These are phyloP conservation scores for Isoetes taiwanensis DNA, from an alignment of 75 land plant genomes.

Conservation along the genomic window DNA sequence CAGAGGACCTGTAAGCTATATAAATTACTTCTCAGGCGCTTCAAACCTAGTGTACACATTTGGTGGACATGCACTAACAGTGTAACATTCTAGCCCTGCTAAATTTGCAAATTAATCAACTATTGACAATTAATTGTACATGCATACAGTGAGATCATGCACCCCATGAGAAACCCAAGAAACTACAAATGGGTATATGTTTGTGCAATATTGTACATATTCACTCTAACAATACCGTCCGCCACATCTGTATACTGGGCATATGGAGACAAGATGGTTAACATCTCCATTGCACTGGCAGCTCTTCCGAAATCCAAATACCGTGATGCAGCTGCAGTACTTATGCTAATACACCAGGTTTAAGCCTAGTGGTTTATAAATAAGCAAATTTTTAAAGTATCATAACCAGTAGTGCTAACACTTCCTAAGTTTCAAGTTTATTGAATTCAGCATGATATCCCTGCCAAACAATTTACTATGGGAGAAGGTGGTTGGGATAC, in stretches of 20 bases:
- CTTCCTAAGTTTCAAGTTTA: background rate
- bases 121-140: too few relatives aligned
- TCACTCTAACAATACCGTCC: slow-evolving; percentile 16
- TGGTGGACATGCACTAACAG: slow-evolving; percentile 20
- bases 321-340: slow-evolving; percentile 11
- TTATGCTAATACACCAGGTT: slow-evolving; percentile 26
- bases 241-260: slow-evolving; percentile 22
- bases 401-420: background rate
- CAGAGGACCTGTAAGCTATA: slow-evolving; percentile 10
- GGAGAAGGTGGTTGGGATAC: slow-evolving; percentile 21
- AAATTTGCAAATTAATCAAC: too few relatives aligned
- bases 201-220: slow-evolving; percentile 13
- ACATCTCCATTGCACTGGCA: slow-evolving; percentile 15
- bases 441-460: slow-evolving; percentile 14
- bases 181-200: slow-evolving; percentile 23
- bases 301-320: slow-evolving; percentile 17
- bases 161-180: slow-evolving; percentile 34
- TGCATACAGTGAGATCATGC: slow-evolving; percentile 27
- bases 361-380: background rate
- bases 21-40: slow-evolving; percentile 26
- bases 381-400: background rate
- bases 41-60: slow-evolving; percentile 26
- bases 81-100: too few relatives aligned
- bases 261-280: slow-evolving; percentile 20
- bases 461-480: slow-evolving; percentile 16